Base-by-base conservation (phyloP, 371 early-diverging fungal genomes). In the Haplosporangium sp. region DNA sequence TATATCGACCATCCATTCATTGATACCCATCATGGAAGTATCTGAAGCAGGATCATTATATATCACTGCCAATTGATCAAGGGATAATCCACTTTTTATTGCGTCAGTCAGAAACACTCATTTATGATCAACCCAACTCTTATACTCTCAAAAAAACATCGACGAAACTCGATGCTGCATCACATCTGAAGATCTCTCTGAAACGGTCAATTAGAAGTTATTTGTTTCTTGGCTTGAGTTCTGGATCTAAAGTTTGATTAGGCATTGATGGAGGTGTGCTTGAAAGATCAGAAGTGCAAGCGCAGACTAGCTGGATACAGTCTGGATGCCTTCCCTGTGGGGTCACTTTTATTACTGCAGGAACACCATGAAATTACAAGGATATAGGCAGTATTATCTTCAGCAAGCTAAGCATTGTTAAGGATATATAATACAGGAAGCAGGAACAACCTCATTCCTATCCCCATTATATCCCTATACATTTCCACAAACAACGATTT, bases 401-500 rank as follows among this genome's bases (percentile, higher is more conserved):
- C 34, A 15, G 34, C 35, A 55, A 55, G 3, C 13, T 20, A 13
- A 27, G 27, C 27, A 27, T 27, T 27, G 27, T 27, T 55, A 5
- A 4, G 11, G 50, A 55, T 35, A 55, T 55, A 10, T 20, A 19
- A 27, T 19, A 27, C 55, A 55, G 55, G 55, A 55, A 34, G 9
- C 65, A 35, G 52, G 44, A 58, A 38, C 55, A 40, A 37, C 50
- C 19, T 61, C 20, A 37, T 47, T 47, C 35, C 47, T 20, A 39
- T 56, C 27, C 53, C 57, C 6, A 13, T 40, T 53, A 48, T 52
- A 57, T 27, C 27, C 27, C 60, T 52, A 19, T 55, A 35, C 15
- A 50, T 57, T 58, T 38, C 45, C 38, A 50, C 39, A 63, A 64
- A 35, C 69, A 76, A 61, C 72, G 68, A 71, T 76, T 71, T 76